These are phyloP conservation scores for Vitis rotundifolia DNA, from an alignment of 164 flowering plant species.

Conservation along the genomic window DNA sequence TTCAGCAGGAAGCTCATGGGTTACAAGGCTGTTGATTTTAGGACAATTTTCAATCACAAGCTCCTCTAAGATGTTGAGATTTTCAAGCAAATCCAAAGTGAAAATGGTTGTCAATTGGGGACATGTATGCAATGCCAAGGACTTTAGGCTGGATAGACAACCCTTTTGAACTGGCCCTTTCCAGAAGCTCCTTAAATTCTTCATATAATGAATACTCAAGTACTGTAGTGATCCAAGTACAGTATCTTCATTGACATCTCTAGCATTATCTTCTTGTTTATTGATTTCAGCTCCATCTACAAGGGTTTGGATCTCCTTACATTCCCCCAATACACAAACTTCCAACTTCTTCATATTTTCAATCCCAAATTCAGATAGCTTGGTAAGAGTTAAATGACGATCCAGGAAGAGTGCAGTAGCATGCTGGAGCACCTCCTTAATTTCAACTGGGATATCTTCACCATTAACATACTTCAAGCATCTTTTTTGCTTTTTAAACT, in stretches of 20 bases:
- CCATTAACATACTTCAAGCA: too few relatives aligned
- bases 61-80: slow-evolving; percentile 6
- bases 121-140: slow-evolving; percentile 7
- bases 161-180: neutral
- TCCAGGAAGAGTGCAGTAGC: too few relatives aligned
- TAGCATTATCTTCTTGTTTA: neutral
- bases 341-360: too few relatives aligned
- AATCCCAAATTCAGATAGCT: too few relatives aligned
- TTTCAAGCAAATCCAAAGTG: neutral
- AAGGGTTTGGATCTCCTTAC: too few relatives aligned
- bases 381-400: too few relatives aligned
- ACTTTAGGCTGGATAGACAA: neutral
- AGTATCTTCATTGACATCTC: too few relatives aligned
- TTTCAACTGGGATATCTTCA: too few relatives aligned
- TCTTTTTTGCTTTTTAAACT: too few relatives aligned
- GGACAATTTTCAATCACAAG: slow-evolving; percentile 9
- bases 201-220: neutral
- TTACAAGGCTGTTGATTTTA: neutral
- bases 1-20: neutral
- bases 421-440: too few relatives aligned
- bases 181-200: slow-evolving; percentile 8
- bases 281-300: too few relatives aligned
- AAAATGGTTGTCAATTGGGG: slow-evolving; percentile 8
- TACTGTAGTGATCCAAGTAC: neutral
- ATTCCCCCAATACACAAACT: too few relatives aligned